phyloP scores from a whole-genome alignment of 208 protist genomes.

The Crithidia mellificae region DNA sequence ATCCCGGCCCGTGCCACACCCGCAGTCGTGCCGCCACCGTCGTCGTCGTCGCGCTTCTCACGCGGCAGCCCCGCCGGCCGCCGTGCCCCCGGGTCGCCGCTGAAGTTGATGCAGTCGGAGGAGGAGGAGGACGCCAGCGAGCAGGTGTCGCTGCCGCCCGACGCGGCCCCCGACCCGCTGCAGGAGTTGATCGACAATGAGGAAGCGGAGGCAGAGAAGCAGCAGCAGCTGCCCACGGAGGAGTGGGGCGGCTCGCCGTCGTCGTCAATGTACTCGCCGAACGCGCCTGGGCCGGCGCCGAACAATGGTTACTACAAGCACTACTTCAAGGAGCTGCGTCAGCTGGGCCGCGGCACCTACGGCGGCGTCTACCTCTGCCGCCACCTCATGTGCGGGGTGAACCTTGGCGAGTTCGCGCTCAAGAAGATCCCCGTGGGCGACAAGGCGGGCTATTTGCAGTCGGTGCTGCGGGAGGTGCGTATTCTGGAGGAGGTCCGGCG shows the following conservation, averaged over 20 bases:
- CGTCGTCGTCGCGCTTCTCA: too few species aligned
- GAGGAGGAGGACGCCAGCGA: slow-evolving; percentile 9
- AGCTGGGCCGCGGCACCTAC: slow-evolving; percentile 84
- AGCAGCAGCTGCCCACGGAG: too few species aligned
- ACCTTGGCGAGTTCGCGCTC: slow-evolving; percentile 84
- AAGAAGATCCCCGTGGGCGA: slow-evolving; percentile 92
- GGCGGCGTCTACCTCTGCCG: slow-evolving; percentile 88
- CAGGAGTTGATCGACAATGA: slow-evolving; percentile 1
- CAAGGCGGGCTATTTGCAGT: slow-evolving; percentile 74
- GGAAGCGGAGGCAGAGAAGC: slow-evolving; percentile 2
- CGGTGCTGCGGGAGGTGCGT: slow-evolving; percentile 82
- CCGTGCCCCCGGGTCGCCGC: slow-evolving; percentile 1
- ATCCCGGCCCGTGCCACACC: not conserved
- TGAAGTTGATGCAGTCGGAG: slow-evolving; percentile 24
- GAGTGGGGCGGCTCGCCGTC: slow-evolving; percentile 10
- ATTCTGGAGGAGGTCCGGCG: slow-evolving; percentile 83
- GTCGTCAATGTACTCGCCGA: slow-evolving; percentile 22
- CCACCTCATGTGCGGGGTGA: slow-evolving; percentile 80
- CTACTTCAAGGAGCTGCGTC: slow-evolving; percentile 84
- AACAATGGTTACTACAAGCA: slow-evolving; percentile 75
- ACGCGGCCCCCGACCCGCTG: not conserved
- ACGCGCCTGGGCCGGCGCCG: slow-evolving; percentile 3
- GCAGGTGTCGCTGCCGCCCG: not conserved
- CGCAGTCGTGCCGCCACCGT: not conserved
- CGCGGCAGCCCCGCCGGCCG: not conserved